Percentiles rank a stretch among this genome's conserved stretches.
Evolutionary conservation across 257 asterid genomes (phyloP).

Genomic region (Cruciata laevipes): DNA sequence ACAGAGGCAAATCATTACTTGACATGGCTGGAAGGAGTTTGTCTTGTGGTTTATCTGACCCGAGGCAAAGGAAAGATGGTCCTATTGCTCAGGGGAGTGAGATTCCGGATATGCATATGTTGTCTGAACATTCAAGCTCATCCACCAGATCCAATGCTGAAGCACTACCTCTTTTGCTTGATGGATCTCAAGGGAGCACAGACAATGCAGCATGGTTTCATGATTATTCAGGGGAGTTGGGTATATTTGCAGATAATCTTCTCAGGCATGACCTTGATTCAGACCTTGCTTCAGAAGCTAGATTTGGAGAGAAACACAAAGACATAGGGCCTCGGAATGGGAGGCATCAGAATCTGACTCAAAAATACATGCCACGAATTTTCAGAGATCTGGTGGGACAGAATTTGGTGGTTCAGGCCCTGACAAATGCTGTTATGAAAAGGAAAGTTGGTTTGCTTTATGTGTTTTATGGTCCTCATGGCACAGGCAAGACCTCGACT

Average conservation of each 20-base stretch:
- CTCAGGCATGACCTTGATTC: constrained; percentile 63
- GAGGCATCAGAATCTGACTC: constrained; percentile 76
- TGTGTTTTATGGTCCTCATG: constrained; percentile 82
- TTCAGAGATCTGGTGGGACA: constrained; percentile 86
- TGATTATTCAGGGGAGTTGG: constrained; percentile 84
- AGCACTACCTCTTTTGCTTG: constrained; percentile 75
- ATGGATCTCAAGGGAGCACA: constrained; percentile 63
- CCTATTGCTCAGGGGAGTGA: constrained; percentile 25
- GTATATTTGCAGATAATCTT: constrained; percentile 70
- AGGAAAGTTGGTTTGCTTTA: constrained; percentile 69
- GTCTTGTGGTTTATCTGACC: constrained; percentile 84
- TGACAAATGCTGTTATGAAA: constrained; percentile 60
- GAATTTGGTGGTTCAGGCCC: constrained; percentile 80
- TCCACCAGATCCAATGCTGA: constrained; percentile 66
- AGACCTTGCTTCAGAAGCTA: constrained; percentile 81
- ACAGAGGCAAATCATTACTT: constrained; percentile 78
- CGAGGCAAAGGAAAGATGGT: constrained; percentile 52
- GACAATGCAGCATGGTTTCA: constrained; percentile 67
- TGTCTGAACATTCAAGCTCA: constrained; percentile 56
- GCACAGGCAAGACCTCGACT: constrained; percentile 83
- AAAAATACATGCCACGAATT: constrained; percentile 73
- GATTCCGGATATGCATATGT: constrained; percentile 41
- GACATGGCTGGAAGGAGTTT: constrained; percentile 91
- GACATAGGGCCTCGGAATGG: constrained; percentile 31
- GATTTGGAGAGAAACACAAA: constrained; percentile 43